Evolutionary conservation across 495 filamentous ascomycete genomes (phyloP).

Genomic region (Aspergillus funiculosus): DNA sequence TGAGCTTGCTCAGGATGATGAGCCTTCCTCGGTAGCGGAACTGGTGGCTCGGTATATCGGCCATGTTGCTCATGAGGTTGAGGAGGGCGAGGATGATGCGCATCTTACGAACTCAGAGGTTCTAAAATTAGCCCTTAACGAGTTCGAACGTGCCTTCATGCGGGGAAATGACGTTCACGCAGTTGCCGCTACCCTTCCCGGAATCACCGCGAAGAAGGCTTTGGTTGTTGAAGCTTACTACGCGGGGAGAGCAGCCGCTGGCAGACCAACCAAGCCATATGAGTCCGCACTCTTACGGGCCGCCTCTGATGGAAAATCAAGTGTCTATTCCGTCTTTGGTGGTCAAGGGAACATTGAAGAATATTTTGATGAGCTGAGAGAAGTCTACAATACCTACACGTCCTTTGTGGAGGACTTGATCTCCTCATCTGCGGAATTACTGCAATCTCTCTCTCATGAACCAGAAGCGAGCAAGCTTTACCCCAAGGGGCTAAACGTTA

Average conservation of each 20-base stretch:
- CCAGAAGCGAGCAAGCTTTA: slow-evolving; percentile 90
- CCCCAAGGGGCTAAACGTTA: slow-evolving; percentile 87
- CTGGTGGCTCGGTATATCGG: slow-evolving; percentile 89
- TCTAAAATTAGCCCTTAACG: slow-evolving; percentile 79
- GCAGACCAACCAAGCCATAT: slow-evolving; percentile 77
- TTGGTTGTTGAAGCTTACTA: slow-evolving; percentile 85
- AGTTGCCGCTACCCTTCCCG: slow-evolving; percentile 73
- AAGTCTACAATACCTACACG: slow-evolving; percentile 84
- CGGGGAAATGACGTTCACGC: slow-evolving; percentile 95
- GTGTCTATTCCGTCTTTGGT: slow-evolving; percentile 87
- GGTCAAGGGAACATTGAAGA: slow-evolving; percentile 99
- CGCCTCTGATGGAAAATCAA: slow-evolving; percentile 69
- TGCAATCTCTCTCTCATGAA: slow-evolving; percentile 79
- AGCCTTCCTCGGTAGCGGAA: slow-evolving; percentile 88
- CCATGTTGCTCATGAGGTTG: slow-evolving; percentile 76
- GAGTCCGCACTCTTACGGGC: slow-evolving; percentile 90
- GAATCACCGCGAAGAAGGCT: slow-evolving; percentile 83
- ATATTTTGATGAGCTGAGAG: slow-evolving; percentile 94
- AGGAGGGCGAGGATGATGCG: slow-evolving; percentile 83
- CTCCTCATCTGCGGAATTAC: slow-evolving; percentile 66
- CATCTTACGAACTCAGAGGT: slow-evolving; percentile 82
- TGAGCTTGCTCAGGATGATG: slow-evolving; percentile 94
- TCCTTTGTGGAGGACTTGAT: slow-evolving; percentile 85
- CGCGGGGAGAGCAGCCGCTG: slow-evolving; percentile 73
- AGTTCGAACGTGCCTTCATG: slow-evolving; percentile 93